A percentile compares a stretch with the other conserved stretches of the same genome.
These are phyloP conservation scores for Aaosphaeria arxii DNA, from an alignment of 2,329 filamentous ascomycete species.

Conservation along the genomic window DNA sequence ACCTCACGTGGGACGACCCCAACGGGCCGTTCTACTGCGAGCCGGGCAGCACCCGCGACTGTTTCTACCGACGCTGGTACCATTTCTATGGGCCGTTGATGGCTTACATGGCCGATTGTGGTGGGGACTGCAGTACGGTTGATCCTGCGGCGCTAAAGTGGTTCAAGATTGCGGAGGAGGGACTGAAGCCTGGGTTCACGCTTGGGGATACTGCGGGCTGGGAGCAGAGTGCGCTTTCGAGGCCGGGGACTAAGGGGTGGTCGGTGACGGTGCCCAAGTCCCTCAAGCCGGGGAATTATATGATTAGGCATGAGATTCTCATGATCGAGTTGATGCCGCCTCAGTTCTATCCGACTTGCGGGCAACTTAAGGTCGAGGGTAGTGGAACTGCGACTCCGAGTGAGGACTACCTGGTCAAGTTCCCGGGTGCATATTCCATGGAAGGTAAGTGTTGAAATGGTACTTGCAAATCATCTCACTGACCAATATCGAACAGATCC, in stretches of 20 bases:
- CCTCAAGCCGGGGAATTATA: slow-evolving; percentile 7
- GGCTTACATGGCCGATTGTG: too few species aligned
- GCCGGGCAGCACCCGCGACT: slow-evolving; percentile 4
- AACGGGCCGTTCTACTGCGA: not conserved
- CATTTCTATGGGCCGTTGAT: too few species aligned
- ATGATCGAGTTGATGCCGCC: slow-evolving; percentile 4
- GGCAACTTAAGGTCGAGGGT: slow-evolving; percentile 5
- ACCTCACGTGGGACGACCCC: not conserved
- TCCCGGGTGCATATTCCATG: slow-evolving; percentile 6
- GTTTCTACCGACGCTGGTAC: not conserved
- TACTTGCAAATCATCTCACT: not conserved
- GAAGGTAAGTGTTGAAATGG: slow-evolving; percentile 3
- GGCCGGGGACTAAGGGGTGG: slow-evolving; percentile 2
- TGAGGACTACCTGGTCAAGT: slow-evolving; percentile 8
- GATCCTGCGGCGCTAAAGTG: slow-evolving; percentile 3
- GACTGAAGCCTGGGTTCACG: slow-evolving; percentile 2
- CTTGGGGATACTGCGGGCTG: slow-evolving; percentile 4
- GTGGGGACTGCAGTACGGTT: not conserved
- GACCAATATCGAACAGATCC: slow-evolving; percentile 2
- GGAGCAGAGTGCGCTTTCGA: slow-evolving; percentile 5
- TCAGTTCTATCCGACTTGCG: slow-evolving; percentile 10
- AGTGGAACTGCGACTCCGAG: slow-evolving; percentile 1
- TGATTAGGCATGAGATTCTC: slow-evolving; percentile 10
- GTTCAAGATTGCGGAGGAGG: slow-evolving; percentile 11
- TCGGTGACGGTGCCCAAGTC: slow-evolving; percentile 2